phyloP scores from a whole-genome alignment of 1,284 basidiomycete genomes.

The Sphagnurus paluster region DNA sequence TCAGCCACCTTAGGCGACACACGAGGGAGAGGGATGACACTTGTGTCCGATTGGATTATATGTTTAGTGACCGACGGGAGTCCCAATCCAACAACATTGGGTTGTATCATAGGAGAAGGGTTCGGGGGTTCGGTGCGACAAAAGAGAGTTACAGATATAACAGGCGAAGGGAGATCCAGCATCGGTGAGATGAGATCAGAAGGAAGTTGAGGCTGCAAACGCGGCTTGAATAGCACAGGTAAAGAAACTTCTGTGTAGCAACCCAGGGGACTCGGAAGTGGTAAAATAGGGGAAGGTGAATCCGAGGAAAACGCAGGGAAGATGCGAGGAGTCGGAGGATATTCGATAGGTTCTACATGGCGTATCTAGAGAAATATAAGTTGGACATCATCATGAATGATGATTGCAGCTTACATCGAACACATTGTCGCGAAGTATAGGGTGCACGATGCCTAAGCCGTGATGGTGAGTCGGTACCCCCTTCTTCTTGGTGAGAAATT shows the following conservation, averaged over 20 bases:
- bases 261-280: conserved; percentile 15
- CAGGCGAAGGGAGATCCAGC: background rate
- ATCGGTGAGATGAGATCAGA: background rate
- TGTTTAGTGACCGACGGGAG: too few species aligned
- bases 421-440: too few species aligned
- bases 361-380: too few species aligned
- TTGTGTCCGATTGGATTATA: too few species aligned
- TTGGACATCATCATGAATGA: too few species aligned
- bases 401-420: too few species aligned
- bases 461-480: background rate
- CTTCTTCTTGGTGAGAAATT: conserved; percentile 11
- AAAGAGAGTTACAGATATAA: background rate
- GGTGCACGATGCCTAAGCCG: too few species aligned
- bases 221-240: conserved; percentile 7
- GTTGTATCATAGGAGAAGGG: too few species aligned
- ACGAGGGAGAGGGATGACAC: background rate
- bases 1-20: too few species aligned
- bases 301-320: conserved; percentile 9
- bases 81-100: too few species aligned
- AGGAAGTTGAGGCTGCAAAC: background rate
- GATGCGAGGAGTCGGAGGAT: conserved; percentile 17
- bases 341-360: conserved; percentile 11
- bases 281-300: conserved; percentile 17
- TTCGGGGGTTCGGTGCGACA: too few species aligned
- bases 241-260: conserved; percentile 3